Evolutionary conservation across 306 rosid species (phyloP).

Genomic region (Trichosanthes cucumerina): DNA sequence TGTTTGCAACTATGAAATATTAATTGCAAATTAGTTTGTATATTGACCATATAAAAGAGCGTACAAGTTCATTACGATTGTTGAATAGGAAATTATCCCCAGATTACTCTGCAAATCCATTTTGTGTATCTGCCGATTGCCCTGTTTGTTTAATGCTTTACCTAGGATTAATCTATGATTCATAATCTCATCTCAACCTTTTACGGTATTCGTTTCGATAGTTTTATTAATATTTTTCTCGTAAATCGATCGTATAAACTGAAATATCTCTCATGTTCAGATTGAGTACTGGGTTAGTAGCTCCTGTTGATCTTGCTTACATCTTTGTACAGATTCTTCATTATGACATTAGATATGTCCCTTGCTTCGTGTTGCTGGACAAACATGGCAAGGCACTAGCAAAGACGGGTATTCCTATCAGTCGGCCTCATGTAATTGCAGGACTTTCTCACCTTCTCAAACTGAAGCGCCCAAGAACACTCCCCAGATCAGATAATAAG

Average conservation of each 20-base stretch:
- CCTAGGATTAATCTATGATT: background rate
- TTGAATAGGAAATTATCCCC: background rate
- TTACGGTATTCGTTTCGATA: too few species aligned
- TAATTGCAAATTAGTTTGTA: background rate
- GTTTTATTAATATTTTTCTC: background rate
- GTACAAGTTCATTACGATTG: background rate
- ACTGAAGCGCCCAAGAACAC: constrained; percentile 41
- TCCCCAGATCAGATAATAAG: background rate
- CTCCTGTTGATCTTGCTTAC: background rate
- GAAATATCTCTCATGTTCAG: background rate
- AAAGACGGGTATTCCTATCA: constrained; percentile 64
- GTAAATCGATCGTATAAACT: background rate
- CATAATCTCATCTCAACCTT: background rate
- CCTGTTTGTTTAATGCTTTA: background rate
- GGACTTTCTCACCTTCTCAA: constrained; percentile 86
- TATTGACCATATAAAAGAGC: background rate
- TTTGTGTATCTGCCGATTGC: background rate
- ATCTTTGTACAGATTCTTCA: constrained; percentile 59
- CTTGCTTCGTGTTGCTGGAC: constrained; percentile 83
- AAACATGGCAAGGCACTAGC: constrained; percentile 74
- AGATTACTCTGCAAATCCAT: background rate
- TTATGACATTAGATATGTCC: constrained; percentile 76
- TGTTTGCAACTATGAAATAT: background rate
- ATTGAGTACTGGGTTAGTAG: background rate
- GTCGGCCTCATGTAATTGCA: constrained; percentile 78